Base-by-base conservation (phyloP, 2,329 filamentous ascomycete species). In the Colletotrichum tanaceti region DNA sequence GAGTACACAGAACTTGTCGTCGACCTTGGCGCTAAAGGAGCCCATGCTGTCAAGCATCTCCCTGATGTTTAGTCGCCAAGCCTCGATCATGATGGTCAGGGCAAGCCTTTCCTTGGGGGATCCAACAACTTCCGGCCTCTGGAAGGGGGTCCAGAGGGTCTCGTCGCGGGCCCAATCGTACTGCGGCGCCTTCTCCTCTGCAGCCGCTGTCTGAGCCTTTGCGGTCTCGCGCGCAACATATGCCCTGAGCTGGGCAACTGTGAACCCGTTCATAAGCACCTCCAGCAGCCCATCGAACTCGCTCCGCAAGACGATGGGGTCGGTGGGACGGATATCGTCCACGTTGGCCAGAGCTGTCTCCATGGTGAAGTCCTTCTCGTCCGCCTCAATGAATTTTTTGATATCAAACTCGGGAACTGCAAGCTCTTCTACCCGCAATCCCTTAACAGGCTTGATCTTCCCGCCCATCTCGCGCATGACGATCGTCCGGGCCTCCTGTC, bases 21-120 rank as follows among this genome's bases (percentile, higher is more conserved):
- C 73, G 22, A 87, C 71, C 68, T 72, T 77, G 7, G 87, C 66
- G 2, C 75, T 76, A 1, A 80, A 73, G 39, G 77, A 76, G 6
- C 86, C 86, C 4, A 81, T 73, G 6, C 77, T 78, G 22, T 81
- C 78, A 16, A 81, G 73, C 18, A 84, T 73, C 70, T 87, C 84
- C 62, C 80, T 77, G 2, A 83, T 80, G 10, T 82, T 78, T n/a
- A 89, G 71, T 3, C 78, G 79, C 87, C 87, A 89, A 66, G 80
- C 82, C 28, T 80, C 75, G 14, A 79, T 79, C 78, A 89, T 77
- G 61, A 89, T 76, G 63, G 76, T 76, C 18, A 83, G 70, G 0
- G 77, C 82, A 13, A 83, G 73, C 35, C 71, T 77, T 46, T 80
- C 74, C 73, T 88, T 89, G 4, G 73, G 71, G 7, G 49, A 59